These are phyloP conservation scores for Candida sojae DNA, from an alignment of 1,139 yeast genomes.

Conservation along the genomic window DNA sequence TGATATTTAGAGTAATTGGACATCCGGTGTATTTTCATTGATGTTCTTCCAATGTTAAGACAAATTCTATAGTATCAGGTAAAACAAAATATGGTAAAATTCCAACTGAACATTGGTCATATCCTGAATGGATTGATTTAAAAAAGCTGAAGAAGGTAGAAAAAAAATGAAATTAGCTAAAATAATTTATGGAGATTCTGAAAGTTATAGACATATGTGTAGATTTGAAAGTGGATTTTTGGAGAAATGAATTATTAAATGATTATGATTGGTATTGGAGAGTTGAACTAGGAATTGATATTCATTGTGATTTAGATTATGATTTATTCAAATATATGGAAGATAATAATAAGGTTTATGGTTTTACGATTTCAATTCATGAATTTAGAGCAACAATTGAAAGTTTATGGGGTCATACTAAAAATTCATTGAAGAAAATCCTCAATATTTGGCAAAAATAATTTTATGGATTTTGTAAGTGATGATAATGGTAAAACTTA, in stretches of 20 bases:
- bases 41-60: no score
- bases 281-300: constrained; percentile 88
- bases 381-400: constrained; percentile 83
- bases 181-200: constrained; percentile 78
- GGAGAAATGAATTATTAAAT: constrained; percentile 67
- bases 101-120: constrained; percentile 68
- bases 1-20: no score
- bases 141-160: constrained; percentile 53
- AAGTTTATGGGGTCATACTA: constrained; percentile 70
- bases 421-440: constrained; percentile 50
- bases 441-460: constrained; percentile 44
- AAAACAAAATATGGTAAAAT: constrained; percentile 68
- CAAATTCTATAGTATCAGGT: constrained; percentile 53
- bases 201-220: constrained; percentile 73
- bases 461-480: constrained; percentile 56
- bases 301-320: constrained; percentile 85
- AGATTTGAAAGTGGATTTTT: constrained; percentile 77
- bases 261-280: constrained; percentile 91
- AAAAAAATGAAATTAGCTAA: constrained; percentile 77
- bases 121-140: constrained; percentile 29
- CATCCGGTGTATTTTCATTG: no score
- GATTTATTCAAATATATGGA: constrained; percentile 89
- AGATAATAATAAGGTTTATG: constrained; percentile 67
- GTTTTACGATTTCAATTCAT: constrained; percentile 74
- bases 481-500: constrained; percentile 67